These are phyloP conservation scores for Centaurea solstitialis DNA, from an alignment of 129 eudicot genomes.

Conservation along the genomic window DNA sequence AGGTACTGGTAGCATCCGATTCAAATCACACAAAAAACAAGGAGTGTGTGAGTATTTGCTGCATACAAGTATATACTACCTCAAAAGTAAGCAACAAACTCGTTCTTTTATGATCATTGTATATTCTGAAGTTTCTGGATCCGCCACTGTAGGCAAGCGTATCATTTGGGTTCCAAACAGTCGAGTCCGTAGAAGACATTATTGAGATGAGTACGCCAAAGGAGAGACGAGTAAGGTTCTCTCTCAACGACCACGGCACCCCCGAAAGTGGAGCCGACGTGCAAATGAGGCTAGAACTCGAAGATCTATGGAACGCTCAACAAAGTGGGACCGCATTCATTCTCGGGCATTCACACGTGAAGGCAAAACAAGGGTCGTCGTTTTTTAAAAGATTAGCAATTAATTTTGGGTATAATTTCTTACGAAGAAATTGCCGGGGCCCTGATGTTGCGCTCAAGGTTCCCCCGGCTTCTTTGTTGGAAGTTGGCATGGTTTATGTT, in stretches of 20 bases:
- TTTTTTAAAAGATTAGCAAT: constrained; percentile 64
- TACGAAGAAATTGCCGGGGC: constrained; percentile 80
- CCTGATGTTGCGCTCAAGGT: constrained; percentile 69
- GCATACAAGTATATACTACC: too few relatives aligned
- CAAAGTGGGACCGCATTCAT: constrained; percentile 85
- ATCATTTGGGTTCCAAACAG: constrained; percentile 60
- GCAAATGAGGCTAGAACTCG: constrained; percentile 56
- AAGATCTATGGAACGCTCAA: constrained; percentile 64
- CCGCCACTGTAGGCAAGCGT: constrained; percentile 34
- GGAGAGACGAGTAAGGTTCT: constrained; percentile 58
- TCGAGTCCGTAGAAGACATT: constrained; percentile 53
- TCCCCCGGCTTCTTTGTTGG: constrained; percentile 80
- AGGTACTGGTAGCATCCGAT: not conserved
- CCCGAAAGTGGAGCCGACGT: constrained; percentile 25
- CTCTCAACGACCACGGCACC: constrained; percentile 37
- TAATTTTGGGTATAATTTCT: constrained; percentile 72
- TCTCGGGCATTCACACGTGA: constrained; percentile 78
- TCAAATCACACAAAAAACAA: not conserved
- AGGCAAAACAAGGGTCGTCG: constrained; percentile 88
- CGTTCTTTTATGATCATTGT: not conserved
- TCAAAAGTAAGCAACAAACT: not conserved
- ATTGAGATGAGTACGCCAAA: constrained; percentile 50
- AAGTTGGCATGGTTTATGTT: constrained; percentile 94
- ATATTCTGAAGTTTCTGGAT: not conserved
- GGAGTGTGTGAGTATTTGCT: too few relatives aligned